Evolutionary conservation across 768 basidiomycete species (phyloP).

Genomic region (Boletellus ananas): DNA sequence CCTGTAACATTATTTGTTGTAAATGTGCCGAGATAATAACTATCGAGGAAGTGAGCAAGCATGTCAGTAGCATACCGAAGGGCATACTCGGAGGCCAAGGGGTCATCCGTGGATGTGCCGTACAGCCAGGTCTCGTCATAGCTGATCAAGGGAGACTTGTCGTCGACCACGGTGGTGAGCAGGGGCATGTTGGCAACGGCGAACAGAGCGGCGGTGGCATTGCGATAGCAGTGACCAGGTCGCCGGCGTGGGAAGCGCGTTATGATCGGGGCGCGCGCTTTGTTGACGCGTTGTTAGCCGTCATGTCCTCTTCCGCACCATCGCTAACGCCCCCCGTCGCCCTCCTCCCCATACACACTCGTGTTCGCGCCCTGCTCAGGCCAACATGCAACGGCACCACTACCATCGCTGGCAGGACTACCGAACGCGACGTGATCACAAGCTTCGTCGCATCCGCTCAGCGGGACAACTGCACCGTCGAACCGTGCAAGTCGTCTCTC

Average conservation of each 20-base stretch:
- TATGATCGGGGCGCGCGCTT: conserved; percentile 22
- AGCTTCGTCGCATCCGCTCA: conserved; percentile 59
- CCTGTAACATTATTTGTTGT: conserved; percentile 33
- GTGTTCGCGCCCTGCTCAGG: conserved; percentile 67
- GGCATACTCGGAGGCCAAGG: conserved; percentile 16
- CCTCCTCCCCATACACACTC: conserved; percentile 49
- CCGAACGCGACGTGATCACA: conserved; percentile 55
- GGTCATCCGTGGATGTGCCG: conserved; percentile 14
- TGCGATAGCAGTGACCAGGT: not conserved
- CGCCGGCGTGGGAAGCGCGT: conserved; percentile 12
- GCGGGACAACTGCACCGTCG: conserved; percentile 18
- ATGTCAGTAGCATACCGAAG: not conserved
- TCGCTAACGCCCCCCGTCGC: conserved; percentile 36
- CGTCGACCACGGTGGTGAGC: conserved; percentile 25
- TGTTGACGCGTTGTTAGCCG: conserved; percentile 32
- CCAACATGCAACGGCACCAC: conserved; percentile 57
- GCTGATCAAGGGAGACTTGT: conserved; percentile 31
- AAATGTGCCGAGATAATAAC: conserved; percentile 40
- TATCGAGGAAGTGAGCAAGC: conserved; percentile 6
- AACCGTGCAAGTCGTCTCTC: conserved; percentile 43
- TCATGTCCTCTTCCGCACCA: conserved; percentile 42
- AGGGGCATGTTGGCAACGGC: conserved; percentile 18
- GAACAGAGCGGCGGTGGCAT: not conserved
- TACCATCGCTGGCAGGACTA: conserved; percentile 63
- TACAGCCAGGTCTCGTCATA: conserved; percentile 25